Base-by-base conservation (phyloP, 768 basidiomycete genomes). In the Kwoniella sp. region DNA sequence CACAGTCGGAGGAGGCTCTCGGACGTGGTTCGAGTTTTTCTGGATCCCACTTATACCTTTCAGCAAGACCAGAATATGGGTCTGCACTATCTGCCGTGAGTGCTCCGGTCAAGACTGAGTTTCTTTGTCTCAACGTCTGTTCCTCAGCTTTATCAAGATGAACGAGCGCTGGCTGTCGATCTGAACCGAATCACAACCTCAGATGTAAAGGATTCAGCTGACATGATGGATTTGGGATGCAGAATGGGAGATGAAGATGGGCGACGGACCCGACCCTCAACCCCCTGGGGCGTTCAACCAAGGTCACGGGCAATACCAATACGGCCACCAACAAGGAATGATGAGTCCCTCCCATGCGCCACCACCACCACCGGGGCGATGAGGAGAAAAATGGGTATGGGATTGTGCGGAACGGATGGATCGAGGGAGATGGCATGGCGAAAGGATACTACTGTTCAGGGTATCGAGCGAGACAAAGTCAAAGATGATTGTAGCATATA, bases 1-100 rank as follows among this genome's bases (percentile, higher is more conserved):
- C 1, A 9, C 63, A 29, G 72, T 74, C 25, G 72, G 70, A 5
- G 73, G 72, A 30, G 56, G 38, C 26, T 60, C 63, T 4, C 51
- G 71, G 23, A 75, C 70, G 30, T 70, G 72, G 70, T 77, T 77
- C 65, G 73, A 77, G 45, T 69, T 77, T 56, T 77, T 77, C 65
- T 77, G 73, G 73, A 69, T 77, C 23, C 73, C 73, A 4, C 55
- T 77, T 17, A 71, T 77, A 20, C 76, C 76, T 26, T 75, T 75
- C 61, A 52, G 31, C 11, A 75, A 73, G 68, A 45, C 54, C 23
- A 54, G 63, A 15, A 73, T 77, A 58, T 77, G 73, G 73, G 62
- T 70, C 4, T 77, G 76, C 58, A 59, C 66, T n/a, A 77, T 72
- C 13, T 77, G 76, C 54, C 72, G 73, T 74, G 61, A 65, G 73